phyloP scores from a whole-genome alignment of 2,329 filamentous ascomycete species.

The Colletotrichum musicola region DNA sequence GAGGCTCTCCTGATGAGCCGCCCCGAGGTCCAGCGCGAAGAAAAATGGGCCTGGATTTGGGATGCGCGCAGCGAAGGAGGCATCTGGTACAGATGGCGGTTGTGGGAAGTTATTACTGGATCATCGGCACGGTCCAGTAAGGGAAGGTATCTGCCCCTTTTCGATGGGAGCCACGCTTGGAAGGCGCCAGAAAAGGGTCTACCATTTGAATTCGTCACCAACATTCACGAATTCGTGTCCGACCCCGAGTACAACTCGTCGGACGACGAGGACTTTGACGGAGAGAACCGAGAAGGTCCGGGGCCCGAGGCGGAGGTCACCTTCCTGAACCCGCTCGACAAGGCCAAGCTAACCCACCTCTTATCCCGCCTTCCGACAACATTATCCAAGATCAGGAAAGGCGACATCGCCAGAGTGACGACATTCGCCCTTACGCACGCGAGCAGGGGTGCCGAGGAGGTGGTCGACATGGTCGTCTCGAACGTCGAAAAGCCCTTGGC shows the following conservation, averaged over 20 bases:
- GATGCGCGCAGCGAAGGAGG: constrained; percentile 83
- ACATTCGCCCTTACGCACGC: constrained; percentile 92
- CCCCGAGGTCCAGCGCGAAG: constrained; percentile 84
- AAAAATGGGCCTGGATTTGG: constrained; percentile 96
- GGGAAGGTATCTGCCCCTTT: constrained; percentile 73
- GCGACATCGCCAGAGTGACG: constrained; percentile 87
- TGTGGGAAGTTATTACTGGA: constrained; percentile 88
- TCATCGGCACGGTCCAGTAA: constrained; percentile 60
- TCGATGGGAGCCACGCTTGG: constrained; percentile 85
- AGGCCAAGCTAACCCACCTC: constrained; percentile 86
- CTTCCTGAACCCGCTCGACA: constrained; percentile 85
- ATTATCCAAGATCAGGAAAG: constrained; percentile 80
- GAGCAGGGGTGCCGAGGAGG: constrained; percentile 86
- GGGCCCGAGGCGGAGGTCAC: constrained; percentile 63
- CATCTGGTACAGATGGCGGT: constrained; percentile 91
- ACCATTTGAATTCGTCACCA: constrained; percentile 84
- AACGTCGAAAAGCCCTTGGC: constrained; percentile 85
- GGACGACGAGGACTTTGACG: constrained; percentile 81
- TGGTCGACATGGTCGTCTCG: constrained; percentile 87
- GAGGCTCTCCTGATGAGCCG: constrained; percentile 93
- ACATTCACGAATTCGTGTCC: constrained; percentile 82
- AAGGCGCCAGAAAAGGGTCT: constrained; percentile 78
- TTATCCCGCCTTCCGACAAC: constrained; percentile 85
- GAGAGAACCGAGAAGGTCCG: constrained; percentile 66
- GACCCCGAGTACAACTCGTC: constrained; percentile 89